Base-by-base conservation (phyloP, 495 filamentous ascomycete genomes). In the Hapsidospora chrysogenum region DNA sequence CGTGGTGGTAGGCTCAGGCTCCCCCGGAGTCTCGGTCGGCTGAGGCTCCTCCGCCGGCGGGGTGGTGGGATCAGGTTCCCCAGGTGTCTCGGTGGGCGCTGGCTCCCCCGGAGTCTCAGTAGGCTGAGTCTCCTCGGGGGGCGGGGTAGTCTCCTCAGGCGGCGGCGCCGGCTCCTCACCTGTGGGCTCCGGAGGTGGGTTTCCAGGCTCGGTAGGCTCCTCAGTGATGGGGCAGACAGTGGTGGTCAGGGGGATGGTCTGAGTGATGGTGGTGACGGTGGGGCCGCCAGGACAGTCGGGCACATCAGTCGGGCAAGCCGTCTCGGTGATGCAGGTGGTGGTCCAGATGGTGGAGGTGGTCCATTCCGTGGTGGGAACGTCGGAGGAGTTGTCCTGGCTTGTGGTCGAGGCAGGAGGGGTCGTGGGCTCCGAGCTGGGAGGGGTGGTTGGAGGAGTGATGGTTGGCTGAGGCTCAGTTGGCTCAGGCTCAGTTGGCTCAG, bases 261-360 rank as follows among this genome's bases (percentile, higher is more conserved):
- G 36, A 1, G 48, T 46, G 6, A 43, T 44, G 13, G 41, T 41
- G 15, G 36, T 22, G n/a, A n/a, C n/a, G 8, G 41, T 41, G 2
- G 17, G 61, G 20, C 57, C 41, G 9, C 53, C 58, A 15, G 70
- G 66, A 52, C 70, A 72, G 49, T 64, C 39, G 15, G 45, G 20
- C 0, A 46, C 40, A 5, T 38, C 31, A 16, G 45, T 32, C 3
- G 36, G 29, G 33, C 45, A 43, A 13, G 38, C 37, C 4, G 45
- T 48, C 2, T 46, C 35, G 11, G 48, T 51, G 26, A 30, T 31
- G n/a, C 26, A 39, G 0, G 41, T 33, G 2, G 45, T 51, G 4
- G 41, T 42, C 41, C 39, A 47, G 42, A 47, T 43, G 15, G 43
- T 49, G 1, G 43, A 44, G 2, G 43, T 45, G 18, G 42, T 49